Base-by-base conservation (phyloP, 2,329 filamentous ascomycete genomes). In the Fusarium floridanum region DNA sequence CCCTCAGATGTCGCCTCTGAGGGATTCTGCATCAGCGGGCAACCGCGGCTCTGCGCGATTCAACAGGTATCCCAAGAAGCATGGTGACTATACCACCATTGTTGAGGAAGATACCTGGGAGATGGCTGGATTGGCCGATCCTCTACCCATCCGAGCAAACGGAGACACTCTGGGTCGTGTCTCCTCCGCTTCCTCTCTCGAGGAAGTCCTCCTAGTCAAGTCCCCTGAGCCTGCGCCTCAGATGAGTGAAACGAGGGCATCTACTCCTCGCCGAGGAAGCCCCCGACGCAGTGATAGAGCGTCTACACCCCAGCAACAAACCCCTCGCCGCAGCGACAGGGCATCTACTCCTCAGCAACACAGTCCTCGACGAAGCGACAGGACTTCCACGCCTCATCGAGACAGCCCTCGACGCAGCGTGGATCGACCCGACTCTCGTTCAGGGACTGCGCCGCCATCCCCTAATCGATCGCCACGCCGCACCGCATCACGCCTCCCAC, bases 1-100 rank as follows among this genome's bases (percentile, higher is more conserved):
- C 2, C 87, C 84, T 17, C 86, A 85, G 57, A 73, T 88, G 57
- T 88, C 85, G 57, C 89, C 90, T 1, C 82, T 92, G 0, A 86
- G 86, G 59, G 86, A 89, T 67, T 88, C 86, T 2, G 82, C 83
- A 12, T 84, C 87, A 2, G 87, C 88, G 0, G 88, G 86, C 4
- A 91, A 91, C 74, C 72, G 84, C 72, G 80, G 84, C 37, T 68
- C 80, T 57, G 70, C 82, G 12, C 74, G 73, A 22, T 22, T 59
- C 24, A 71, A 73, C 22, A 79, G 77, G 32, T 56, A 73, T 10
- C 66, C 71, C 6, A 74, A 83, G 50, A 82, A 84, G 64, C 81
- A 80, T 3, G 84, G 83, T 8, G 84, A 86, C 14, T 87, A 86
- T 71, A 82, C 83, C 0, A 84, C 86, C 2, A 86, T 87, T 32